phyloP scores from a whole-genome alignment of 352 stramenopile genomes.

The Globisporangium rhizosaccharum region DNA sequence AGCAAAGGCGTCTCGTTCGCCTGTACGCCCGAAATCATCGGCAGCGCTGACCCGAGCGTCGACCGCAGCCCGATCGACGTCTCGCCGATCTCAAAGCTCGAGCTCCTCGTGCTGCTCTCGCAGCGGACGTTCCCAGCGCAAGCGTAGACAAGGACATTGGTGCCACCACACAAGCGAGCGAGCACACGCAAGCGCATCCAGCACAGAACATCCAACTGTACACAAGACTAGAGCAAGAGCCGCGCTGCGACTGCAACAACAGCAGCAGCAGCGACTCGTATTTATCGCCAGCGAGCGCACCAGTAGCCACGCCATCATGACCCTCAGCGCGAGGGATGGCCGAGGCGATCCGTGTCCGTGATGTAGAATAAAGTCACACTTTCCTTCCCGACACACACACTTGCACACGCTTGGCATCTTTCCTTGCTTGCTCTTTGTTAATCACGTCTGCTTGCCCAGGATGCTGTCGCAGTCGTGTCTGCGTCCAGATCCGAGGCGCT shows the following conservation, averaged over 20 bases:
- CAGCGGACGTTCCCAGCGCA: conserved; percentile 61
- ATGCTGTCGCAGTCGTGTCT: too few relatives aligned
- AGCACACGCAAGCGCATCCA: background rate
- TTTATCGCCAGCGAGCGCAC: conserved; percentile 6
- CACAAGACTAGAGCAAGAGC: conserved; percentile 3
- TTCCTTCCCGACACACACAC: background rate
- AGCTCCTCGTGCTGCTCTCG: conserved; percentile 66
- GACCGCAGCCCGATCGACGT: conserved; percentile 75
- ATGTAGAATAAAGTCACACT: background rate
- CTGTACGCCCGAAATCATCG: conserved; percentile 56
- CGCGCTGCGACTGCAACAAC: background rate
- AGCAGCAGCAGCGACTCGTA: conserved; percentile 3
- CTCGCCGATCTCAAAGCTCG: conserved; percentile 66
- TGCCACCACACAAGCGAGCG: background rate
- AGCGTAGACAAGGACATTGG: conserved; percentile 12
- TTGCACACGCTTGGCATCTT: background rate
- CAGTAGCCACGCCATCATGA: background rate
- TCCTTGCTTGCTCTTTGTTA: background rate
- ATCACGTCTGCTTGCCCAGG: too few relatives aligned
- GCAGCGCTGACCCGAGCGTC: conserved; percentile 54
- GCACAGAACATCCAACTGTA: conserved; percentile 11
- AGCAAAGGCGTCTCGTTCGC: conserved; percentile 75
- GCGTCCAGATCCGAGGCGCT: too few relatives aligned
- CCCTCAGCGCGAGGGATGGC: background rate
- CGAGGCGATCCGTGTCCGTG: background rate